Evolutionary conservation across 202 grass and related monocot species (phyloP).

Genomic region (Schoenoplectus triqueter): DNA sequence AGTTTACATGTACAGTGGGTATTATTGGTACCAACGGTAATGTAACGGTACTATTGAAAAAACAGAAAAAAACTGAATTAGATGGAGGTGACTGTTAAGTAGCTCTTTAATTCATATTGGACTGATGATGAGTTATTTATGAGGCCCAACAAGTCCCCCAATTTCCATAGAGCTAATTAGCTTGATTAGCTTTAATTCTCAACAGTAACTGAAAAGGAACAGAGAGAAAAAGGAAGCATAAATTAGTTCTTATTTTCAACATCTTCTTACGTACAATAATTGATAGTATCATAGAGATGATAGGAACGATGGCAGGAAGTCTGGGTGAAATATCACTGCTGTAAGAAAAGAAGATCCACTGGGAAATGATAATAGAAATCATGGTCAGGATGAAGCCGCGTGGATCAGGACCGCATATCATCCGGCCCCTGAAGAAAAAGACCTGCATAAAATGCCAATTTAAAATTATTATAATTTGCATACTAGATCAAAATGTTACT

Average conservation of each 20-base stretch:
- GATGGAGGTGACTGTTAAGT: neutral
- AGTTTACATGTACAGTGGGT: no score
- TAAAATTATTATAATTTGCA: no score
- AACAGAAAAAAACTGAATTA: neutral
- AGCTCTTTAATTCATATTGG: no score
- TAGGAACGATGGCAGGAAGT: neutral
- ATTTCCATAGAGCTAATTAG: no score
- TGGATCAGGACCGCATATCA: constrained; percentile 71
- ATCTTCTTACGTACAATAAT: constrained; percentile 42
- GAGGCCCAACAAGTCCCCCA: no score
- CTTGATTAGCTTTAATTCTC: no score
- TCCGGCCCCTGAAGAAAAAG: constrained; percentile 64
- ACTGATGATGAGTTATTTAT: no score
- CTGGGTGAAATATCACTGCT: constrained; percentile 21
- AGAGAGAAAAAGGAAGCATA: neutral
- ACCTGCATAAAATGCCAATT: constrained; percentile 44
- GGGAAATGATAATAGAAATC: constrained; percentile 46
- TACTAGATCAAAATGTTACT: no score
- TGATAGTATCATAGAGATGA: constrained; percentile 43
- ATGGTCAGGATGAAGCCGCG: constrained; percentile 51
- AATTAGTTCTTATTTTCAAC: neutral
- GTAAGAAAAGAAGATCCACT: constrained; percentile 49
- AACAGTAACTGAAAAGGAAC: no score
- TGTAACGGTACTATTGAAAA: no score
- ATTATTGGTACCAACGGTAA: no score